Base-by-base conservation (phyloP, 1,139 yeast genomes). In the Kurtzmaniella quercitrusa region DNA sequence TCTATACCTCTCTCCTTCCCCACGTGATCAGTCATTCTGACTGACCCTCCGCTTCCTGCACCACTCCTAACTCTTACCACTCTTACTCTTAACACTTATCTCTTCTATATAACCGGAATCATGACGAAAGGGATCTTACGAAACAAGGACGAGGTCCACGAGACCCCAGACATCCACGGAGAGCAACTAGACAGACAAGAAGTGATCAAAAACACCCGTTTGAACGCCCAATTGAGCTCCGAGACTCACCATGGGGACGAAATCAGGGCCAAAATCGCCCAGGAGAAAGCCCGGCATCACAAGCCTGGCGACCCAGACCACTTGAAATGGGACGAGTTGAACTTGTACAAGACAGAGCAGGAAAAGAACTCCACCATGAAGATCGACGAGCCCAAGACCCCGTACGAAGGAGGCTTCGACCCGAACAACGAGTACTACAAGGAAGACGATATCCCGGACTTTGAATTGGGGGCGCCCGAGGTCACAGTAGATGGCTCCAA, bases 311-410 rank as follows among this genome's bases (percentile, higher is more conserved):
- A 44, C 39, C 48, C 47, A 2, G 68, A 61, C 29, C 81, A 73
- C 50, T 67, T 82, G 55, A 74, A 76, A 52, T 85, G 93, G 91
- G 91, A 85, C 59, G 93, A 85, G 56, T 68, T 81, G 44, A 85
- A 84, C 53, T 65, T 85, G 48, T 72, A 81, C 53, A 65, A 79
- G 46, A 75, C 85, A 16, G 93, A 85, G 58, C 83, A 77, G 56
- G 88, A 82, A 53, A 81, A 84, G 59, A 66, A 76, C 25, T 79
- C 91, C 29, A 83, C 88, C 38, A 85, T 85, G 91, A 79, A 81
- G 62, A 90, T 93, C 42, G 95, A 89, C 55, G 98, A 93, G 63
- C 98, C 98, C 33, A 93, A 93, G 70, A 93, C 98, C 2, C 98
- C 98, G 2, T 93, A 86, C 59, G 95, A 88, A 59, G 96, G 95